Percentiles rank a stretch among this genome's conserved stretches.
phyloP scores from a whole-genome alignment of 2,329 filamentous ascomycete species.

The Coniella vitis region DNA sequence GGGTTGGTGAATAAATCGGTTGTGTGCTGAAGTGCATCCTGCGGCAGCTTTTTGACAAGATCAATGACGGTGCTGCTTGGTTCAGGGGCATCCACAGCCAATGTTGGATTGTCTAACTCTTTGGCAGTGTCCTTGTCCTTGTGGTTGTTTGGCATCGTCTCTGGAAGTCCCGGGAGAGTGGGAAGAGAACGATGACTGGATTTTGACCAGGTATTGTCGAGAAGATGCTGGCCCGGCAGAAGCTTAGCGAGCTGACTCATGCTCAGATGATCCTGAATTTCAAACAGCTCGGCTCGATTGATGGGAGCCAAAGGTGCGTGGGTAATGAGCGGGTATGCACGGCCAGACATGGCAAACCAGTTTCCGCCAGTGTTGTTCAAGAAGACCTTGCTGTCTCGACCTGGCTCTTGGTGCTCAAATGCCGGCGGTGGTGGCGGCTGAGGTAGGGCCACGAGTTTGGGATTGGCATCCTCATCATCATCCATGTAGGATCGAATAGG shows the following conservation, averaged over 20 bases:
- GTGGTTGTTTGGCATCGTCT: slow-evolving; percentile 1
- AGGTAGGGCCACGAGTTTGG: slow-evolving; percentile 71
- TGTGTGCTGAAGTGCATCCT: slow-evolving; percentile 42
- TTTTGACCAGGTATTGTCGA: slow-evolving; percentile 37
- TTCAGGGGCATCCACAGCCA: slow-evolving; percentile 13
- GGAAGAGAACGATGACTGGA: slow-evolving; percentile 13
- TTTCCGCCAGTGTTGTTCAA: slow-evolving; percentile 83
- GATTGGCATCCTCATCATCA: slow-evolving; percentile 41
- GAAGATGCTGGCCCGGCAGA: slow-evolving; percentile 65
- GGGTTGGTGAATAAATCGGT: slow-evolving; percentile 52
- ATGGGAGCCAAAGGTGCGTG: slow-evolving; percentile 48
- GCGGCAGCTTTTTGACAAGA: slow-evolving; percentile 44
- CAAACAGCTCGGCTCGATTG: slow-evolving; percentile 39
- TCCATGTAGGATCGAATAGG: slow-evolving; percentile 34
- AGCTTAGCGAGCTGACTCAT: slow-evolving; percentile 49
- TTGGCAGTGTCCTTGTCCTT: slow-evolving; percentile 19
- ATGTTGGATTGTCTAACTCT: slow-evolving; percentile 27
- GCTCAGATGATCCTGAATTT: slow-evolving; percentile 29
- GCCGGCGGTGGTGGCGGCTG: slow-evolving; percentile 65
- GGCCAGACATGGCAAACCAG: slow-evolving; percentile 91
- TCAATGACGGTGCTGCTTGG: slow-evolving; percentile 35
- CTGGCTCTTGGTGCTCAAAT: slow-evolving; percentile 42
- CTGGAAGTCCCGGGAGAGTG: slow-evolving; percentile 15
- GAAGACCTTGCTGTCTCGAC: slow-evolving; percentile 63
- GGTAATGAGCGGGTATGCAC: slow-evolving; percentile 77